Base-by-base conservation (phyloP, 2,329 filamentous ascomycete species). In the Venturia effusa region DNA sequence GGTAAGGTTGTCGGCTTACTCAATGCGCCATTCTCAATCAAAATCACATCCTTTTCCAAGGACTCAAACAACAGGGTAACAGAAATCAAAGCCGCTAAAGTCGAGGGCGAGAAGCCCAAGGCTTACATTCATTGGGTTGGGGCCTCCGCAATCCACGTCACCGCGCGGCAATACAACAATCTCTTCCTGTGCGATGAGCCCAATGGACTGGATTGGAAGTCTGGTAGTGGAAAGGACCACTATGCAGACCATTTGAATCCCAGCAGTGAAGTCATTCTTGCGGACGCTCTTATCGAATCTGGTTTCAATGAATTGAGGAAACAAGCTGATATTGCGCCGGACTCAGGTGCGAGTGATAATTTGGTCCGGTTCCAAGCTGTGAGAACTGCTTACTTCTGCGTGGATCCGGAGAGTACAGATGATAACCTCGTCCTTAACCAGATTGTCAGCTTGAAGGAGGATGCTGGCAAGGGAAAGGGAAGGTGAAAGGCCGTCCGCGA, bases 371-470 rank as follows among this genome's bases (percentile, higher is more conserved):
- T 97, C 82, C 93, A 97, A 80, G 93, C 86, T 2, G 86, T 96
- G 81, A 83, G 93, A 32, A 89, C 93, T 55, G 93, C 88, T 11
- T 96, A 95, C 73, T 94, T 94, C 77, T 86, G 86, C 79, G 80
- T 95, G 74, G 92, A 97, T 73, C 69, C 65, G 5, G 89, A 86
- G 0, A 75, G 72, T 0, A 74, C 74, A 48, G 84, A 85, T 39
- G 89, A 90, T n/a, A 90, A 88, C 74, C 80, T 96, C 68, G 84
- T 97, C 59, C 78, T 97, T 37, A 97, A 97, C 78, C 84, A 91
- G 61, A 97, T 97, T 71, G 92, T 97, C 27, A 90, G 88, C 59
- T 76, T 97, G 71, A 96, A 96, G 79, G 92, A 96, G 76, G 90
- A 95, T 72, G 78, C 83, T n/a, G 85, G 85, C 64, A 92, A 92